Conservation (phyloP, 1,139 yeast species). For the Candida sanyaensis region DNA sequence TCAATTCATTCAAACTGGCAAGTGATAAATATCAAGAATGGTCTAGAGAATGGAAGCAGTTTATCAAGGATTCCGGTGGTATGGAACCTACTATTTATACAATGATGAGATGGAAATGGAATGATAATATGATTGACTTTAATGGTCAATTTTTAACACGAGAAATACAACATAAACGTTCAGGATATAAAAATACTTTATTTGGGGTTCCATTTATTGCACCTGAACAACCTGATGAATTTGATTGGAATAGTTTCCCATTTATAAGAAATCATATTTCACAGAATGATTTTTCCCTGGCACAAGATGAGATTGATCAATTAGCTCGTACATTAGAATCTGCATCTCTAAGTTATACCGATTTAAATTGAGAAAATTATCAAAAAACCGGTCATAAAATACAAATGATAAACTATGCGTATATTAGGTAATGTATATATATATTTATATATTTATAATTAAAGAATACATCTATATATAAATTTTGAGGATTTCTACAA, state of each 20-base stretch:
- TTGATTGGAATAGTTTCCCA: conserved; percentile 74
- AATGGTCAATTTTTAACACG: conserved; percentile 53
- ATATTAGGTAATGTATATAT: not conserved
- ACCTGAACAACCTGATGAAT: conserved; percentile 35
- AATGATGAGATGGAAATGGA: conserved; percentile 79
- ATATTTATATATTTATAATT: not conserved
- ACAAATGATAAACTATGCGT: not conserved
- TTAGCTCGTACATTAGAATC: conserved; percentile 39
- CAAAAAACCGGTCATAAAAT: too few relatives aligned
- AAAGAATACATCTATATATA: not conserved
- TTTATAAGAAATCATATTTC: conserved; percentile 66
- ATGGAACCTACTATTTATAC: conserved; percentile 72
- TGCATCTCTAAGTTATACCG: conserved; percentile 21
- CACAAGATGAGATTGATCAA: conserved; percentile 56
- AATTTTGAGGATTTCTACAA: not conserved
- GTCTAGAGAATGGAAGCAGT: conserved; percentile 56
- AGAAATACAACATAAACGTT: conserved; percentile 52
- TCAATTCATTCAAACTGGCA: conserved; percentile 23
- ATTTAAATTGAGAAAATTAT: conserved; percentile 1
- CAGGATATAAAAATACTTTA: conserved; percentile 68
- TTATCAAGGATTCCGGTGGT: conserved; percentile 33
- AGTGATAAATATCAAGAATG: conserved; percentile 40
- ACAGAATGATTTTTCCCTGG: conserved; percentile 49
- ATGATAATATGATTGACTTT: conserved; percentile 59
- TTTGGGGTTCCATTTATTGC: conserved; percentile 71